Evolutionary conservation across 352 stramenopile genomes (phyloP).

Genomic region (Phytophthora quininea): DNA sequence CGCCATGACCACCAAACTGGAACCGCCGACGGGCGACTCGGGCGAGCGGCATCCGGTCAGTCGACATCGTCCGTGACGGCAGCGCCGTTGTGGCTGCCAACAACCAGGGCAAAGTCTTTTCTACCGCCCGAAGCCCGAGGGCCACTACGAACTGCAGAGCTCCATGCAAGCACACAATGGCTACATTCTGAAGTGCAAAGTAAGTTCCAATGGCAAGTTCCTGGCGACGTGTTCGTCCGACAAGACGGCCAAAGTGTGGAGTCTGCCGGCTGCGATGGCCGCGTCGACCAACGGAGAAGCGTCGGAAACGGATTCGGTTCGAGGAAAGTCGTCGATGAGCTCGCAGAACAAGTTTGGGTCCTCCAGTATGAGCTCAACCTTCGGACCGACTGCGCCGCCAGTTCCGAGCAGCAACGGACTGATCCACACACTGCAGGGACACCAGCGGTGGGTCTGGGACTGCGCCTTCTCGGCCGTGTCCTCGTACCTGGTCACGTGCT

Average conservation of each 20-base stretch:
- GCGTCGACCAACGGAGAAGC: constrained; percentile 21
- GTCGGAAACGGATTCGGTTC: constrained; percentile 24
- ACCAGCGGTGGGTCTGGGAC: constrained; percentile 98
- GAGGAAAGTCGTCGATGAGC: constrained; percentile 37
- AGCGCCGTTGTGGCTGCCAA: constrained; percentile 92
- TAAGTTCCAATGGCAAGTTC: constrained; percentile 85
- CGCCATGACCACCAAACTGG: constrained; percentile 65
- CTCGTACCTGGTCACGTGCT: constrained; percentile 97
- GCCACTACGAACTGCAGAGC: constrained; percentile 71
- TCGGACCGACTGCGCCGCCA: constrained; percentile 24
- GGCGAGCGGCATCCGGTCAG: constrained; percentile 87
- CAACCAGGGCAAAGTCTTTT: constrained; percentile 96
- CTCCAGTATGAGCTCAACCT: constrained; percentile 38
- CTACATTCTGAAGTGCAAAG: constrained; percentile 92
- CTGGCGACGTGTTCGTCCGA: constrained; percentile 95
- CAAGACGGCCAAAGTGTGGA: constrained; percentile 93
- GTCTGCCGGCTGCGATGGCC: constrained; percentile 43
- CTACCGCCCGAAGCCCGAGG: constrained; percentile 76
- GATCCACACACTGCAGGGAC: constrained; percentile 83
- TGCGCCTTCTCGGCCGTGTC: constrained; percentile 97
- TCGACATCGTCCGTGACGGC: constrained; percentile 94
- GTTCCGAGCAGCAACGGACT: constrained; percentile 50
- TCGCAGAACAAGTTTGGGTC: constrained; percentile 38
- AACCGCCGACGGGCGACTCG: constrained; percentile 53
- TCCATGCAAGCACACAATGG: constrained; percentile 87